A percentile compares a stretch with the other conserved stretches of the same genome.
These are phyloP conservation scores for Colletotrichum trifolii DNA, from an alignment of 2,329 filamentous ascomycete species.

Conservation along the genomic window DNA sequence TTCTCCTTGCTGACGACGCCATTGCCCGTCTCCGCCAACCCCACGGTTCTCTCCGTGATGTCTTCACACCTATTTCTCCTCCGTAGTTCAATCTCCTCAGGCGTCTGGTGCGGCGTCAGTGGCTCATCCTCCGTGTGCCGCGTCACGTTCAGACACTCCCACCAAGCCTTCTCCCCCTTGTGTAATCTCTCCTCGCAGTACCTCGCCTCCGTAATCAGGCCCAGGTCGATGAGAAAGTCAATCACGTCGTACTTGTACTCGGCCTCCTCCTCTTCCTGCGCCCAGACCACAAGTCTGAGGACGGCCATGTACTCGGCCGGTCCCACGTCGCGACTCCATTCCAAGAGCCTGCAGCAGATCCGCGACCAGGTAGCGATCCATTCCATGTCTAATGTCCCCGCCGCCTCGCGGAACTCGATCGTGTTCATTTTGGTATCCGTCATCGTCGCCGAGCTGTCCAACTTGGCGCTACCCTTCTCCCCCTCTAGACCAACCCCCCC, in stretches of 20 bases:
- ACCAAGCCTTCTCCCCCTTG: conserved; percentile 41
- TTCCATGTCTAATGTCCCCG: conserved; percentile 46
- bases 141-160: conserved; percentile 38
- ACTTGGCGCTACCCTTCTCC: conserved; percentile 5
- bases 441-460: too few relatives aligned
- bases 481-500: background rate
- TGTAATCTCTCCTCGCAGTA: conserved; percentile 41
- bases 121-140: background rate
- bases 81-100: too few relatives aligned
- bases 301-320: conserved; percentile 45
- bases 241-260: conserved; percentile 52
- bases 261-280: conserved; percentile 37
- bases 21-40: too few relatives aligned
- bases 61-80: too few relatives aligned
- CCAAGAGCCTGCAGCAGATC: conserved; percentile 47
- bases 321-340: conserved; percentile 42
- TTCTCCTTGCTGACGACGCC: too few relatives aligned
- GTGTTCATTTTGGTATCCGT: conserved; percentile 33
- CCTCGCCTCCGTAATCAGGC: conserved; percentile 45
- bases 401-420: conserved; percentile 52
- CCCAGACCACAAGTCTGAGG: conserved; percentile 39
- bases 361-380: conserved; percentile 49
- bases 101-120: too few relatives aligned
- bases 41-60: too few relatives aligned
- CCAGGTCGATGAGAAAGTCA: conserved; percentile 49